Evolutionary conservation across 73 alveolate genomes (phyloP).

Genomic region (Symbiodinium pilosum): DNA sequence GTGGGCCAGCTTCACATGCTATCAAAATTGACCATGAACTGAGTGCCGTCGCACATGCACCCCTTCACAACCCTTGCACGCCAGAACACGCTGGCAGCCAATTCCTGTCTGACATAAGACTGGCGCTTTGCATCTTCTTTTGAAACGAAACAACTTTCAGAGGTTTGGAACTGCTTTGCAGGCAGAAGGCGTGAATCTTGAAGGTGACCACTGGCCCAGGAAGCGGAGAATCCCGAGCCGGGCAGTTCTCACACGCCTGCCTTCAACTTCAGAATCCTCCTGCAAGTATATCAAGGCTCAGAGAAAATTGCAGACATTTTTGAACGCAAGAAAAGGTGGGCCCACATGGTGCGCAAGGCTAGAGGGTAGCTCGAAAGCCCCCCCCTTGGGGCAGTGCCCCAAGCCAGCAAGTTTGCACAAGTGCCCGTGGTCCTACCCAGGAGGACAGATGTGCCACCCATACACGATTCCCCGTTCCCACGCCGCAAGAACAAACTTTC

Average conservation of each 20-base stretch:
- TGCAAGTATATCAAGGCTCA: background rate
- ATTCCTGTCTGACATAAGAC: background rate
- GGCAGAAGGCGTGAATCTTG: background rate
- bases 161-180: background rate
- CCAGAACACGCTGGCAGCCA: background rate
- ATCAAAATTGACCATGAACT: background rate
- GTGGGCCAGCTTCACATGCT: background rate
- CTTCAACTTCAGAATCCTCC: background rate
- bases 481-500: too few species aligned
- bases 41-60: background rate
- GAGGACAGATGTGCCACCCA: too few species aligned
- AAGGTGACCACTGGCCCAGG: background rate
- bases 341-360: background rate
- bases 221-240: background rate
- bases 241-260: background rate
- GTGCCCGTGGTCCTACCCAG: too few species aligned
- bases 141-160: background rate
- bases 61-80: background rate
- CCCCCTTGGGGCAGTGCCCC: background rate
- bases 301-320: background rate
- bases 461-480: too few species aligned
- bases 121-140: background rate
- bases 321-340: background rate
- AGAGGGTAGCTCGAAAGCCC: background rate
- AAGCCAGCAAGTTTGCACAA: background rate